phyloP scores from a whole-genome alignment of 2,329 filamentous ascomycete genomes.

The Pseudocercospora musae region DNA sequence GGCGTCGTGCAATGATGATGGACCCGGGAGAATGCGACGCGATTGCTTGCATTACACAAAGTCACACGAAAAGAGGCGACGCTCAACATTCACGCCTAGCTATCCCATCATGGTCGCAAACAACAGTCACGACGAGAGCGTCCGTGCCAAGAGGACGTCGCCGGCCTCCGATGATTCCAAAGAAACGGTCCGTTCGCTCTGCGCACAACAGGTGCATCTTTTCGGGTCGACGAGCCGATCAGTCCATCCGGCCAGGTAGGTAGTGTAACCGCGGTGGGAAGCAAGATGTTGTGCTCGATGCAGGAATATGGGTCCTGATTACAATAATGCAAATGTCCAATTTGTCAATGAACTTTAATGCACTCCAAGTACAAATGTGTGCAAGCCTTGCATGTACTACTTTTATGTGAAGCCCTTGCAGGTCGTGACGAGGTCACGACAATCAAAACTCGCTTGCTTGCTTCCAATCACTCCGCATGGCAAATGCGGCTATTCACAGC shows the following conservation, averaged over 20 bases:
- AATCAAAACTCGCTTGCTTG: background rate
- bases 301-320: background rate
- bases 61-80: too few relatives aligned
- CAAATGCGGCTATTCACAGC: conserved; percentile 1
- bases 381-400: background rate
- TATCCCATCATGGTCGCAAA: background rate
- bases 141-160: conserved; percentile 3
- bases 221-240: background rate
- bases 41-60: too few relatives aligned
- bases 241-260: background rate
- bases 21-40: background rate
- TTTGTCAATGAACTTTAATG: background rate
- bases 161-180: background rate
- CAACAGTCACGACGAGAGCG: background rate
- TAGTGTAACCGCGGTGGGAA: background rate
- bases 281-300: background rate
- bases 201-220: background rate
- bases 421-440: background rate
- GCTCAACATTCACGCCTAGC: background rate
- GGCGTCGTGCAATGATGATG: background rate
- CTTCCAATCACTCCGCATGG: too few relatives aligned
- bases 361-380: background rate
- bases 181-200: background rate
- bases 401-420: conserved; percentile 1
- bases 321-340: background rate